Evolutionary conservation across 83 land plant genomes (phyloP), one percentile per base, ranked within the genome.

Genomic region (Isoetes engelmannii): DNA sequence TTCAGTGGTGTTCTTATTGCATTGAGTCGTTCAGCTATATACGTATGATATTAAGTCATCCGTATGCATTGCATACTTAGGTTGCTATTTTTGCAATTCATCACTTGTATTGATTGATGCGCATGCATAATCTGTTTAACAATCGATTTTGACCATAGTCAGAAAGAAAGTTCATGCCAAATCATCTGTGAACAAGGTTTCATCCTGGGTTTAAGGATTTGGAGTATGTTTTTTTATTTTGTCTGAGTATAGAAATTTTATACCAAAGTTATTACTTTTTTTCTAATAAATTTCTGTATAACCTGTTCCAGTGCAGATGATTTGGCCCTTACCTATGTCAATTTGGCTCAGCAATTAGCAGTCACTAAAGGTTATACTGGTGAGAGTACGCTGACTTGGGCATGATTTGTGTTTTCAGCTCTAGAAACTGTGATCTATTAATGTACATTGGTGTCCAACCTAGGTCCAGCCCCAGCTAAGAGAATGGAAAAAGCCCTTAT

Each of bases 281-380:
- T 18, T 65, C 19, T n/a, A 51, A 43, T 55, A 50, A 4, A 18
- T 41, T 18, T 44, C 48, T 18, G 7, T 51, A 44, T 47, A 60
- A 48, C 17, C 19, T 41, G 49, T 51, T 73, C 65, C 81, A 89
- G 92, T 72, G 78, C 83, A 72, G 75, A 80, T 53, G 96, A 92
- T 73, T 68, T 80, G 6, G 78, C 84, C 13, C 75, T 92, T 17
- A 81, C 88, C 47, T 86, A 88, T 75, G 83, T 79, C 37, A 91
- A 91, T 74, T 90, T 91, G 69, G 87, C 85, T 45, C 85, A 86
- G 67, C 97, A 88, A 59, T 66, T 88, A n/a, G 88, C 94, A 44
- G 70, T 81, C 4, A 81, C 67, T 67, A 92, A 86, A 69, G 97
- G 97, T 61, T 84, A 92, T 57, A 77, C 67, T 77, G 93, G 90